A percentile compares a stretch with the other conserved stretches of the same genome.
These are phyloP conservation scores for Acorus calamus DNA, from an alignment of 106 monocot species.

Conservation along the genomic window DNA sequence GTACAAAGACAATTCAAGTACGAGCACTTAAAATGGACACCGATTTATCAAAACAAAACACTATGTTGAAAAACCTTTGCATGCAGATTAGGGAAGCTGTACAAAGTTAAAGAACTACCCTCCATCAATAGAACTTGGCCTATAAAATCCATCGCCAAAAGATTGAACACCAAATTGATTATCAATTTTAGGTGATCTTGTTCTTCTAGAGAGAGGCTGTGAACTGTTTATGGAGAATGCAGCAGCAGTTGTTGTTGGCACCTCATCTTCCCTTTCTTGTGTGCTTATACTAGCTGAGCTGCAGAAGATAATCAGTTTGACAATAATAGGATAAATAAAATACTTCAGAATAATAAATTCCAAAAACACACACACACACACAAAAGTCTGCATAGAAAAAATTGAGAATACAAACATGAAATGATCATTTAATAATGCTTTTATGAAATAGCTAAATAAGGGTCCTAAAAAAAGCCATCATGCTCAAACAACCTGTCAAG, in stretches of 20 bases:
- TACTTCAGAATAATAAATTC: neutral
- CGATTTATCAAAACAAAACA: too few relatives aligned
- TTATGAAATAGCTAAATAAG: too few relatives aligned
- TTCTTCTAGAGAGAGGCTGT: conserved; percentile 84
- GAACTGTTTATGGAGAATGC: conserved; percentile 38
- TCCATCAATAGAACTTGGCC: conserved; percentile 66
- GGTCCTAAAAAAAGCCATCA: too few relatives aligned
- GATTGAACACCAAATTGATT: conserved; percentile 25
- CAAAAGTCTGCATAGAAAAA: too few relatives aligned
- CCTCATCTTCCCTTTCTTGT: conserved; percentile 52
- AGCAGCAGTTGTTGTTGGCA: conserved; percentile 27
- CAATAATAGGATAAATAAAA: neutral
- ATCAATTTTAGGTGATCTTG: conserved; percentile 61
- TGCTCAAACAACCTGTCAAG: too few relatives aligned
- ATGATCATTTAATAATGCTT: too few relatives aligned
- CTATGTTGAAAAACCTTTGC: too few relatives aligned
- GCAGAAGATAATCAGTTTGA: conserved; percentile 19
- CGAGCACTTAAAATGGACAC: too few relatives aligned
- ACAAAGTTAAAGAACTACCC: conserved; percentile 34
- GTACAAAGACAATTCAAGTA: too few relatives aligned
- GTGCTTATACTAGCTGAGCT: conserved; percentile 53
- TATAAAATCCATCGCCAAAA: conserved; percentile 42
- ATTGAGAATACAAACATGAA: too few relatives aligned
- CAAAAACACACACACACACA: neutral
- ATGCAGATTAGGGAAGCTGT: too few relatives aligned